Conservation (phyloP, 2,329 filamentous ascomycete genomes). For the Didymella sp. region DNA sequence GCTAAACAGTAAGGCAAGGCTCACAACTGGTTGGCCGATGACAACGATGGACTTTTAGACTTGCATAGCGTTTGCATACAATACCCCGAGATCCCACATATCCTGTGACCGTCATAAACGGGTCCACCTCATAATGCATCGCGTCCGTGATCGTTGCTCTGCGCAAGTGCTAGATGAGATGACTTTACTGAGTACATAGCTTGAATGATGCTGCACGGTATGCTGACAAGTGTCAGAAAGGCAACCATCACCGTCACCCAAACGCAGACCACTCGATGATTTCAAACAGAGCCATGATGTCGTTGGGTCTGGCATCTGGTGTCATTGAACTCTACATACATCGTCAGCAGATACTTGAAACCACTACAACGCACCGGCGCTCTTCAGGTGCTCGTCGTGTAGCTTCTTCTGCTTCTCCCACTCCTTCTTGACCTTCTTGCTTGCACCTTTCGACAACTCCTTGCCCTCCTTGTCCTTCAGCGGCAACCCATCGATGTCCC, state of each 20-base stretch:
- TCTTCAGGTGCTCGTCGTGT: slow-evolving; percentile 61
- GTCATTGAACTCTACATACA: background rate
- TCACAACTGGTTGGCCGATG: background rate
- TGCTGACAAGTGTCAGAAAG: no score
- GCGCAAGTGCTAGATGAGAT: no score
- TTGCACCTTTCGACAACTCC: slow-evolving; percentile 78
- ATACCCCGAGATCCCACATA: background rate
- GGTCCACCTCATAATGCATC: no score
- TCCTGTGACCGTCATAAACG: no score
- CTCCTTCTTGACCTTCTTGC: slow-evolving; percentile 85
- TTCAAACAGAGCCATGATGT: no score
- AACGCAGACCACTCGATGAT: no score
- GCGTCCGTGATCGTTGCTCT: no score
- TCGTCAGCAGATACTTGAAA: background rate
- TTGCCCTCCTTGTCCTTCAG: slow-evolving; percentile 77
- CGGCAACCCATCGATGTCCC: slow-evolving; percentile 84
- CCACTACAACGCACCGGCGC: background rate
- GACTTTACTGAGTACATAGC: no score
- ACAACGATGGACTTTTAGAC: background rate
- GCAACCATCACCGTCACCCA: no score
- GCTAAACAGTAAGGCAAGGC: background rate
- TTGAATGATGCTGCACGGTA: no score
- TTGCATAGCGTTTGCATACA: background rate
- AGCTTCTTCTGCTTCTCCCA: slow-evolving; percentile 91
- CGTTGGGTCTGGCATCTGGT: no score